These are phyloP conservation scores for Sclerotinia minor DNA, from an alignment of 2,329 filamentous ascomycete genomes.

Conservation along the genomic window DNA sequence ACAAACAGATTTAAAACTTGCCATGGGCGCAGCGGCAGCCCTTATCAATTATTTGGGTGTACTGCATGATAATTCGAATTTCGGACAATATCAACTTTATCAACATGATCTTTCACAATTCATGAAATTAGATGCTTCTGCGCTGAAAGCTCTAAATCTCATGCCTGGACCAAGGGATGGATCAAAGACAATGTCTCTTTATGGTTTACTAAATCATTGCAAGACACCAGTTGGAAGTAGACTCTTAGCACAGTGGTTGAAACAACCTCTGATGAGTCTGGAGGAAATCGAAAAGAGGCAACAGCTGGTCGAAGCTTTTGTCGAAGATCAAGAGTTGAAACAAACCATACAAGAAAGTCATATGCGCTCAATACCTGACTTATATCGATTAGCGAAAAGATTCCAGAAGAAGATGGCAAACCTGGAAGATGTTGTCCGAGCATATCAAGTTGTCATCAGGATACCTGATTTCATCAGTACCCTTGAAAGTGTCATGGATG, in stretches of 20 bases:
- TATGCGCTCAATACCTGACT: slow-evolving; percentile 85
- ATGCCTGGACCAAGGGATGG: slow-evolving; percentile 96
- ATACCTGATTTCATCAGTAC: slow-evolving; percentile 87
- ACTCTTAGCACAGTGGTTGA: slow-evolving; percentile 91
- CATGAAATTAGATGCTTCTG: slow-evolving; percentile 97
- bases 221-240: slow-evolving; percentile 93
- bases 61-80: slow-evolving; percentile 89
- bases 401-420: slow-evolving; percentile 91
- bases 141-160: slow-evolving; percentile 88
- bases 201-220: slow-evolving; percentile 92
- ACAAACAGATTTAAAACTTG: slow-evolving; percentile 89
- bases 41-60: slow-evolving; percentile 93
- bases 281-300: slow-evolving; percentile 87
- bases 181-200: slow-evolving; percentile 96
- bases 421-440: slow-evolving; percentile 90
- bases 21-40: slow-evolving; percentile 91
- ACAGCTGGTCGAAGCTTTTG: slow-evolving; percentile 92
- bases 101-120: slow-evolving; percentile 96
- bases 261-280: slow-evolving; percentile 93
- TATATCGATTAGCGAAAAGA: slow-evolving; percentile 90
- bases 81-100: slow-evolving; percentile 95
- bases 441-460: slow-evolving; percentile 91
- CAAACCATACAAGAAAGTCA: slow-evolving; percentile 98
- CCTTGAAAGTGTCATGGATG: slow-evolving; percentile 92
- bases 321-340: slow-evolving; percentile 85